Base-by-base conservation (phyloP, 2,329 filamentous ascomycete species). In the Verticillium longisporum region DNA sequence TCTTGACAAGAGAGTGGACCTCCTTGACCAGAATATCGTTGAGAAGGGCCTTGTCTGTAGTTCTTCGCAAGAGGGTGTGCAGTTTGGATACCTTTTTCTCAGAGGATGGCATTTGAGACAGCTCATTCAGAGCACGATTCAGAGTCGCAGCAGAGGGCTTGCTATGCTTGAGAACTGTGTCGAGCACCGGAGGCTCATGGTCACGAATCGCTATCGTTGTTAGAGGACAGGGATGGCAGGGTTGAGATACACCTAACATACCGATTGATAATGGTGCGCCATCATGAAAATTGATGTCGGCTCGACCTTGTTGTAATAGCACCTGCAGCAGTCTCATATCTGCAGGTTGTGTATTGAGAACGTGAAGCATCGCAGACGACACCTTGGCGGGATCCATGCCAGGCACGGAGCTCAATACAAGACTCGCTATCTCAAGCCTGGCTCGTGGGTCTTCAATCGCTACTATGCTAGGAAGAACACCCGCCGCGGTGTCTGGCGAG, bases 71-170 rank as follows among this genome's bases (percentile, higher is more conserved):
- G 11, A 86, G 74, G 1, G 74, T 68, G 26, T 77, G 73, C 18
- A 86, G 71, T 61, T 86, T 86, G 59, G 75, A 71, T 0, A 77
- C 75, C 63, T 85, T 86, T 18, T 63, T 69, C 1, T 78, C 69
- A 1, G 74, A 80, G 0, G 79, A 77, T 2, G 80, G 74, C 2
- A 80, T 67, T 6, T 74, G 72, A 1, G 74, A 74, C 6, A 85
- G 67, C 7, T 74, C 73, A 10, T 75, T 73, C 6, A 86, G 68
- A 2, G 73, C 80, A 6, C 70, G 68, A 15, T 74, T 72, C 26
- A 85, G 71, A 1, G 78, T 80, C 13, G 78, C 72, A 0, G 71
- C 65, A 2, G 69, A 76, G 0, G 82, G 79, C 31, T 76, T 77
- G 1, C 82, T 80, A 14, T 79, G 70, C 2, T 73, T 73, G 3